Base-by-base conservation (phyloP, 345 rosid genomes). In the Boechera divaricarpa region DNA sequence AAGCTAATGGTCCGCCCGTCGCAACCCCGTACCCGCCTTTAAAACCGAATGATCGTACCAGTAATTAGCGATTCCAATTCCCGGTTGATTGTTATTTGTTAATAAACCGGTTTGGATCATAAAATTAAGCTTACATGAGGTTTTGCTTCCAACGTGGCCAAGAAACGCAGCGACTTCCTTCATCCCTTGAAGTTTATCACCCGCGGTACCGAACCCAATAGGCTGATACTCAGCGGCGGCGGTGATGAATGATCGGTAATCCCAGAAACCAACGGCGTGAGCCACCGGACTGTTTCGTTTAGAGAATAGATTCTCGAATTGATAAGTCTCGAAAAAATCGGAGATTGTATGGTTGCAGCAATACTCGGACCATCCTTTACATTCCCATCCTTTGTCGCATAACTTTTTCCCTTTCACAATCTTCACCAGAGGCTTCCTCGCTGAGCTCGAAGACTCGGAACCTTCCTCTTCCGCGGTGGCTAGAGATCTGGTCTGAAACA, bases 1-100 rank as follows among this genome's bases (percentile, higher is more conserved):
- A 91, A 5, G 92, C 93, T 79, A 88, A 28, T 57, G 98, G 98
- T 32, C 98, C 97, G 0, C 98, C 98, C 0, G 98, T 89, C 0
- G 95, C 97, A 68, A 93, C 98, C 33, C 97, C 98, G 51, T 93
- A 93, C 15, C 98, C 95, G 77, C 98, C 98, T 92, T 82, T 36
- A 67, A 67, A 54, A 56, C 26, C 55, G 8, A 16, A 18, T 1
- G n/a, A 69, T 21, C 31, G 4, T 31, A 28, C 13, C 42, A 44
- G 66, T 69, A 32, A 62, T 26, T 63, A 21, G 5, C 1, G 4
- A 47, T 70, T 45, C 1, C 5, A 42, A 4, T 10, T 52, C 8
- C 32, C 31, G 76, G 72, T 76, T 63, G 15, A 35, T 9, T n/a
- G 18, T 63, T 4, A 4, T 26, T 9, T n/a, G 18, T 63, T 6